Percentiles rank a stretch among this genome's conserved stretches.
Conservation (phyloP, 257 asterid genomes). For the Capsicum baccatum region DNA sequence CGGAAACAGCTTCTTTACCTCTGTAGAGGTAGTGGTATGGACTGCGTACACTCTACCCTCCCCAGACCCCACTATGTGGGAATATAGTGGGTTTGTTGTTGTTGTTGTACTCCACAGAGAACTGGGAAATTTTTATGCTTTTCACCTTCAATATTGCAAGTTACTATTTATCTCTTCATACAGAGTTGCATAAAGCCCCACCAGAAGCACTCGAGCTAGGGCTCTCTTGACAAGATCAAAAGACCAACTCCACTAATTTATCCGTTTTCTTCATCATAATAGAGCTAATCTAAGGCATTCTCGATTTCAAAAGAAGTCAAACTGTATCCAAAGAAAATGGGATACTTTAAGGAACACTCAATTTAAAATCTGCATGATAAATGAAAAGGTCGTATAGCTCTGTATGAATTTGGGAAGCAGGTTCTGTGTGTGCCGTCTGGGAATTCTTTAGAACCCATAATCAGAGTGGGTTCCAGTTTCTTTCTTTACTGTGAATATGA, state of each 20-base stretch:
- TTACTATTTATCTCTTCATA: background rate
- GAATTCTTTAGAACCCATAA: background rate
- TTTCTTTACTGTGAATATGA: background rate
- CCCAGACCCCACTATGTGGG: no score
- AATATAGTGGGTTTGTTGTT: no score
- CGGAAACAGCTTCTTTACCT: no score
- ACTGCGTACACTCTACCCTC: no score
- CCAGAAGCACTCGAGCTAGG: background rate
- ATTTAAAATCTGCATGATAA: background rate
- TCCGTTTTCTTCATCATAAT: slow-evolving; percentile 2
- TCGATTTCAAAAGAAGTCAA: slow-evolving; percentile 11
- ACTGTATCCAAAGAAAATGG: slow-evolving; percentile 16
- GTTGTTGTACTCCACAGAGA: no score
- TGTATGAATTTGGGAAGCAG: background rate
- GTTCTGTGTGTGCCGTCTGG: background rate
- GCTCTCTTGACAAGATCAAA: background rate
- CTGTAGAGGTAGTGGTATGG: no score
- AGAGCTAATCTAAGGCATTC: slow-evolving; percentile 18
- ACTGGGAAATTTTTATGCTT: background rate
- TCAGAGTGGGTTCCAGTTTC: background rate
- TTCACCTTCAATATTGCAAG: slow-evolving; percentile 21
- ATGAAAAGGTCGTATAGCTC: background rate
- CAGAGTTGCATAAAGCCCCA: background rate
- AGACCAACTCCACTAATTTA: background rate
- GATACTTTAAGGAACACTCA: background rate